Percentiles rank a stretch among this genome's conserved stretches.
Conservation (phyloP, 202 grass and related monocot species). For the Miscanthus sacchariflorus region DNA sequence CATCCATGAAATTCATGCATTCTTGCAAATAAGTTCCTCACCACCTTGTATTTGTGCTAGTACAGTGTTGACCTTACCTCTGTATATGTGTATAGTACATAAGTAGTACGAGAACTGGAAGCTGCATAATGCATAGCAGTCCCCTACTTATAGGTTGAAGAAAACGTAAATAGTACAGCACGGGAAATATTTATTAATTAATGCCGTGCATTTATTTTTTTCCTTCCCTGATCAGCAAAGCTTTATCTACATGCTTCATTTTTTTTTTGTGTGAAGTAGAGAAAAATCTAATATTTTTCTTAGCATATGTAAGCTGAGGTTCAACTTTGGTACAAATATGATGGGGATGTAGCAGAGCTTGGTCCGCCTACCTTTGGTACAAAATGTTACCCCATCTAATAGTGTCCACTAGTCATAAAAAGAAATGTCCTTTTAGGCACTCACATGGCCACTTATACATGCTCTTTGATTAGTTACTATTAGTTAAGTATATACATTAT, state of each 20-base stretch:
- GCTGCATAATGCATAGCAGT: background rate
- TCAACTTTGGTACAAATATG: background rate
- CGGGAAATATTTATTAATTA: background rate
- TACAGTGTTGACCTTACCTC: constrained; percentile 10
- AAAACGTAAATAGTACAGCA: constrained; percentile 26
- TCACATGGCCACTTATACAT: background rate
- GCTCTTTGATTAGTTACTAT: background rate
- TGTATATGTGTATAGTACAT: too few relatives aligned
- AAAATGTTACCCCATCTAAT: background rate
- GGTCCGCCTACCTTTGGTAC: background rate
- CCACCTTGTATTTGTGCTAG: background rate
- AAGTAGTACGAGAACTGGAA: background rate
- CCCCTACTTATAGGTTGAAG: background rate
- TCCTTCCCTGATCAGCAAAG: background rate
- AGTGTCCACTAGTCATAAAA: background rate
- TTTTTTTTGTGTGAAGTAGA: background rate
- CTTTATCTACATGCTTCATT: background rate
- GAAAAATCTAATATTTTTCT: background rate
- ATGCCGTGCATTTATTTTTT: background rate
- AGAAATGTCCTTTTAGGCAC: background rate
- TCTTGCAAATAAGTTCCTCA: too few relatives aligned
- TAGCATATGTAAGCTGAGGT: background rate
- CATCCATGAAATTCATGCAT: background rate
- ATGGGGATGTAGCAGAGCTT: background rate
- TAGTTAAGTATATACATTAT: background rate